A percentile compares a stretch with the other conserved stretches of the same genome.
These are phyloP conservation scores for Puccinia hordei DNA, from an alignment of 1,284 basidiomycete genomes.

Conservation along the genomic window DNA sequence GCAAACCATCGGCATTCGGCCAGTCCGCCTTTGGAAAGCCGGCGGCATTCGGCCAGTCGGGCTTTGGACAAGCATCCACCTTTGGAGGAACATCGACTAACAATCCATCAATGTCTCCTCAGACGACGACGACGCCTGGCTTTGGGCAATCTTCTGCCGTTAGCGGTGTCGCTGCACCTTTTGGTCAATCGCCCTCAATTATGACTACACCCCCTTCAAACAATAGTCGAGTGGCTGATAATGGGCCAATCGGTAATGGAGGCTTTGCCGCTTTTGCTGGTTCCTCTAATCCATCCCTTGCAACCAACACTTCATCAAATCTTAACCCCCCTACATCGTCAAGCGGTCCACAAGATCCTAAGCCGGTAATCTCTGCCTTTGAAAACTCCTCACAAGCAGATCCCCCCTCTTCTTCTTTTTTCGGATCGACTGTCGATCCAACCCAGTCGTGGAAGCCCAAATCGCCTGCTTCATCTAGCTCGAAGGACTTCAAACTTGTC, in stretches of 20 bases:
- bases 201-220: not conserved
- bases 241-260: not conserved
- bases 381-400: not conserved
- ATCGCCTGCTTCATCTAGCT: not conserved
- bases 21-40: constrained; percentile 41
- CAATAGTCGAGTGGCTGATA: not conserved
- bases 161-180: not conserved
- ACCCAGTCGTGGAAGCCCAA: not conserved
- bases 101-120: not conserved
- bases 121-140: not conserved
- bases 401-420: not conserved
- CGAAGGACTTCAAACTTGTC: constrained; percentile 7
- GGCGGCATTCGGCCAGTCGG: not conserved
- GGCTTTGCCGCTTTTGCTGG: constrained; percentile 31
- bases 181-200: not conserved
- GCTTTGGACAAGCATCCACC: constrained; percentile 13
- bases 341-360: not conserved
- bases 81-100: constrained; percentile 5
- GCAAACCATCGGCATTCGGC: constrained; percentile 45
- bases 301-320: not conserved
- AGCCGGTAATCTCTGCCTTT: not conserved
- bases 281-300: not conserved
- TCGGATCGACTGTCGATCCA: not conserved
- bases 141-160: constrained; percentile 20
- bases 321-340: not conserved